phyloP scores from a whole-genome alignment of 2,329 filamentous ascomycete species.

The Calonectria pteridis region DNA sequence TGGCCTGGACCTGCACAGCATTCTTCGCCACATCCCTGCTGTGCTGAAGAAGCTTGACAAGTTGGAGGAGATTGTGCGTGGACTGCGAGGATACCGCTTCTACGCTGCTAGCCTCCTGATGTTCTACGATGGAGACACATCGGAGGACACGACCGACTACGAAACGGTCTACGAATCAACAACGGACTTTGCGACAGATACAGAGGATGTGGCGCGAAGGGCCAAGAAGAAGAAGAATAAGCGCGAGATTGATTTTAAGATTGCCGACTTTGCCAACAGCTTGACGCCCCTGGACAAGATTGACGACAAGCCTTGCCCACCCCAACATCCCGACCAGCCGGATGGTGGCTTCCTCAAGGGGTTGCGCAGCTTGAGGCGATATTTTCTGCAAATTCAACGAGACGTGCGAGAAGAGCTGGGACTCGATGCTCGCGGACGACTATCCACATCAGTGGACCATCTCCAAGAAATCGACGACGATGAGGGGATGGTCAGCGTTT shows the following conservation, averaged over 20 bases:
- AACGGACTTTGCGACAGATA: slow-evolving; percentile 70
- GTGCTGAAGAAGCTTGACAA: slow-evolving; percentile 86
- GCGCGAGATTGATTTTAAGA: slow-evolving; percentile 88
- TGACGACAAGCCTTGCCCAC: slow-evolving; percentile 77
- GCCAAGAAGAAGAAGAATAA: slow-evolving; percentile 61
- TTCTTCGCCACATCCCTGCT: slow-evolving; percentile 87
- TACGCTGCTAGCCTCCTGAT: slow-evolving; percentile 96
- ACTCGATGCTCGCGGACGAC: slow-evolving; percentile 52
- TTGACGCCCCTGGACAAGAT: slow-evolving; percentile 86
- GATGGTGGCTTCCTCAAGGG: slow-evolving; percentile 93
- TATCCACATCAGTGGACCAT: slow-evolving; percentile 36
- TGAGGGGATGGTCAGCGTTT: slow-evolving; percentile 51
- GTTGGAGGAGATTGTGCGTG: slow-evolving; percentile 85
- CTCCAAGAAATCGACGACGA: slow-evolving; percentile 45
- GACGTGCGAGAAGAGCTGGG: slow-evolving; percentile 74
- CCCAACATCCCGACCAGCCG: slow-evolving; percentile 81
- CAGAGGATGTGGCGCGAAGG: slow-evolving; percentile 64
- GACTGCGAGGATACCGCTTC: slow-evolving; percentile 88
- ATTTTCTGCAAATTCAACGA: slow-evolving; percentile 88
- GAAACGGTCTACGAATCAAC: slow-evolving; percentile 68
- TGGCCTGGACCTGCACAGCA: slow-evolving; percentile 82
- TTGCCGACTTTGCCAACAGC: slow-evolving; percentile 98
- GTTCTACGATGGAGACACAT: slow-evolving; percentile 90
- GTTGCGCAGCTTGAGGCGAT: slow-evolving; percentile 80
- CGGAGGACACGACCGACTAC: slow-evolving; percentile 60